phyloP scores from a whole-genome alignment of 768 basidiomycete species.

The Mycena albidolilacea region DNA sequence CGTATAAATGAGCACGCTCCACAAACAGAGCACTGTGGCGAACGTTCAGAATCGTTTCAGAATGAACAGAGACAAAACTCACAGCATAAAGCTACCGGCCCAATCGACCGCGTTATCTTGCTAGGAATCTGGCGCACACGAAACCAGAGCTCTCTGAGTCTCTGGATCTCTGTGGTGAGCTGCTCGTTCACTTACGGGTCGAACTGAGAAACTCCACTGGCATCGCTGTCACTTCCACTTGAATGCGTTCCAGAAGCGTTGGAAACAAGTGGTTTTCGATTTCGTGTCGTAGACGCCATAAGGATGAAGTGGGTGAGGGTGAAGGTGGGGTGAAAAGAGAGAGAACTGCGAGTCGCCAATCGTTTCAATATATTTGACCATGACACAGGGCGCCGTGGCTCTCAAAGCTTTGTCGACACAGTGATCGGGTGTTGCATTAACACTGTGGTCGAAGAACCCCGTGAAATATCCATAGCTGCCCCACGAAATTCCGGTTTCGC shows the following conservation, averaged over 20 bases:
- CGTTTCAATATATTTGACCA: too few species aligned
- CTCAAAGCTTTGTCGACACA: too few species aligned
- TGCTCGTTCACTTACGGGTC: slow-evolving; percentile 27
- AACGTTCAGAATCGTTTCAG: too few species aligned
- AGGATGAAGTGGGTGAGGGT: neutral
- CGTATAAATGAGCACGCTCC: slow-evolving; percentile 20
- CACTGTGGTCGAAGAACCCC: too few species aligned
- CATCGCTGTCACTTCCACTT: slow-evolving; percentile 10
- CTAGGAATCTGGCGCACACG: slow-evolving; percentile 18
- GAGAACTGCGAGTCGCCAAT: too few species aligned
- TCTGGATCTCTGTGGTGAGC: slow-evolving; percentile 14
- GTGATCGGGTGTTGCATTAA: too few species aligned
- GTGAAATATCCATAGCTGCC: too few species aligned
- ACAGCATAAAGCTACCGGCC: slow-evolving; percentile 18
- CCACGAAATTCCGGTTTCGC: too few species aligned
- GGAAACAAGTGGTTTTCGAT: neutral
- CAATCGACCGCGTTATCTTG: slow-evolving; percentile 23
- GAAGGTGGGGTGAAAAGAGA: too few species aligned
- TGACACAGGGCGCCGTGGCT: too few species aligned
- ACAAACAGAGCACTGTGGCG: slow-evolving; percentile 14
- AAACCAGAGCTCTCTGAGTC: slow-evolving; percentile 26
- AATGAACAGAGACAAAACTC: neutral
- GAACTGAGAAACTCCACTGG: neutral
- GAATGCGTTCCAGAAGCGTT: neutral
- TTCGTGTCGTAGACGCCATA: slow-evolving; percentile 12